Base-by-base conservation (phyloP, 345 rosid genomes). In the Aquilaria malaccensis region DNA sequence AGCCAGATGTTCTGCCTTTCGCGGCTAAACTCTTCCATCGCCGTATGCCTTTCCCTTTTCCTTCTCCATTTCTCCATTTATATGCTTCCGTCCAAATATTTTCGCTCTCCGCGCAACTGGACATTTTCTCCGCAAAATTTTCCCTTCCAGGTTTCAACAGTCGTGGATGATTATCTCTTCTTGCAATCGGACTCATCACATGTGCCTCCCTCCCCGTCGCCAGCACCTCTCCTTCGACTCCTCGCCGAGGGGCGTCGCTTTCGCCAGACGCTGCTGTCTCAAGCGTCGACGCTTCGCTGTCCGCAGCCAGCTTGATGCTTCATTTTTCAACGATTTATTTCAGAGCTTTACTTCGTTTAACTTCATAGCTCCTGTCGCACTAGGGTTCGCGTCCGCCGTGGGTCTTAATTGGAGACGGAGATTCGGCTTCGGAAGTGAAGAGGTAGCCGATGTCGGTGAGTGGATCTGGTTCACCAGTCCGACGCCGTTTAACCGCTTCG, bases 401-500 rank as follows among this genome's bases (percentile, higher is more conserved):
- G 79, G 90, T 2, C 71, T 79, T 53, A 76, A 50, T 56, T 51
- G 80, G 4, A 68, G 85, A 6, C 58, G 85, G 33, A 69, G 31
- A 52, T 58, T 50, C 63, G 37, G 54, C 31, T 7, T 47, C 7
- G 45, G 52, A 66, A 54, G 46, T 3, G 60, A 52, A 13, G 45
- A 12, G 13, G 53, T 13, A 31, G 54, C 66, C 46, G 79, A 81
- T 45, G 65, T 80, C 64, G 97, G 94, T 9, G 89, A 89, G 41
- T 93, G 97, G 97, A 72, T 93, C 64, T 76, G 89, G 3, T 79
- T 87, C 79, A 74, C 91, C 52, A 81, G 79, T 31, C 98, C 96
- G 47, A 85, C 98, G 62, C 92, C 96, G 70, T 93, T 93, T 71
- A 93, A 85, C 58, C 86, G 96, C 48, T 93, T 87, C 70, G 96